Base-by-base conservation (phyloP, 31 red algal species). In the Porphyra umbilicalis region DNA sequence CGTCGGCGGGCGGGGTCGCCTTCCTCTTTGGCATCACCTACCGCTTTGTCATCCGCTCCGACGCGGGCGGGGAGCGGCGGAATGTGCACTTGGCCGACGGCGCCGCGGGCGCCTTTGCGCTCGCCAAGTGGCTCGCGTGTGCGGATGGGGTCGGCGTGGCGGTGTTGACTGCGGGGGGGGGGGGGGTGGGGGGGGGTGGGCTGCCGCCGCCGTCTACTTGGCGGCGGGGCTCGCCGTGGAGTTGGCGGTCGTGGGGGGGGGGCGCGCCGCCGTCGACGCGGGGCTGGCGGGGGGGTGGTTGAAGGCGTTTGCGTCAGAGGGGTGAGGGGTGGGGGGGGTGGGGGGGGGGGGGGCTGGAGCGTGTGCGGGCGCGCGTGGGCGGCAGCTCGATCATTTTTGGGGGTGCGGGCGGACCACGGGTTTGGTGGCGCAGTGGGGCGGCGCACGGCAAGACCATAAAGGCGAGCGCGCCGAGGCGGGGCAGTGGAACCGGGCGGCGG, bases 271-370 rank as follows among this genome's bases (percentile, higher is more conserved):
- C 16, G 34, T 39, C n/a, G 82, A 44, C 39, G 75, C 35, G 71
- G 83, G 75, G 39, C 32, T 39, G 39, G 67, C 46, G 80, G 32
- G 79, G 75, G 38, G 36, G 36, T 77, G 83, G 18, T 34, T 39
- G 8, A 30, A 38, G 39, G 6, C 76, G 20, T 39, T 36, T 34
- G 34, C n/a, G 35, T 39, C 31, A 15, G 32, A 35, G 33, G 79
- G 6, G n/a, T 39, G 77, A 42, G 31, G 87, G 81, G 40, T 39
- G 32, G 35, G 35, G 30, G 36, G 35, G 57, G 83, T 77, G 75
- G 10, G 5, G 78, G 77, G 74, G 42, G 33, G 76, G 18, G 46
- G 31, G 79, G 36, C 20, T 7, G 67, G 10, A n/a, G n/a, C n/a
- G n/a, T n/a, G n/a, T n/a, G n/a, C n/a, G n/a, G n/a, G n/a, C n/a